These are phyloP conservation scores for Leishmania amazonensis DNA, from an alignment of 208 protist species.

Conservation along the genomic window DNA sequence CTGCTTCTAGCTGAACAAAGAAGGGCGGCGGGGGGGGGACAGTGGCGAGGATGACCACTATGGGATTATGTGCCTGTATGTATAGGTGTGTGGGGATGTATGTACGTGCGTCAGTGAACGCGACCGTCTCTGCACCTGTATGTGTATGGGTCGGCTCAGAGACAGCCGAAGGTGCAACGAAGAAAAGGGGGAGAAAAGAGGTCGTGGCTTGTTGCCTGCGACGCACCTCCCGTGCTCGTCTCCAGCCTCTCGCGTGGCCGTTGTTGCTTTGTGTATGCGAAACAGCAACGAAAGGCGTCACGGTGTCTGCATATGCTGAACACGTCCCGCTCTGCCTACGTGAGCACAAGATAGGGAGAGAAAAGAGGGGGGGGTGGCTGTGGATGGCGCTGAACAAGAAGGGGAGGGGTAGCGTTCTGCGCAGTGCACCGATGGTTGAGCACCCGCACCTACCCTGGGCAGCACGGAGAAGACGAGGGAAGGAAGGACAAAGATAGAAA, in stretches of 20 bases:
- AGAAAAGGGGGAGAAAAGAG: not conserved
- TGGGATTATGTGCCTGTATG: not conserved
- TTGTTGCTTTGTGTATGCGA: not conserved
- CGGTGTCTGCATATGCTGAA: not conserved
- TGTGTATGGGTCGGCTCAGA: not conserved
- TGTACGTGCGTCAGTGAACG: not conserved
- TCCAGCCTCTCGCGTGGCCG: not conserved
- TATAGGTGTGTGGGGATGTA: conserved; percentile 7
- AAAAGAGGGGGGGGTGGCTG: not conserved
- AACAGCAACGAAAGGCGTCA: not conserved
- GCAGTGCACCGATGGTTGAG: not conserved
- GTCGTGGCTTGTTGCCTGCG: not conserved
- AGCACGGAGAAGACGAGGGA: not conserved
- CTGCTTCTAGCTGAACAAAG: too few species aligned
- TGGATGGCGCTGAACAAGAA: not conserved
- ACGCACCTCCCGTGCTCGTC: not conserved
- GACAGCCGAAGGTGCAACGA: not conserved
- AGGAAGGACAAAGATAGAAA: not conserved
- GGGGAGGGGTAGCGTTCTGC: not conserved
- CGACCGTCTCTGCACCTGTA: not conserved
- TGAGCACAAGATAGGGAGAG: not conserved
- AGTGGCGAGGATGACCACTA: not conserved
- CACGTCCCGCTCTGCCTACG: not conserved
- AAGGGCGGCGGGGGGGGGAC: not conserved
- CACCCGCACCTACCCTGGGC: not conserved